Conservation (phyloP, 345 rosid genomes). For the Microthlaspi erraticum region DNA sequence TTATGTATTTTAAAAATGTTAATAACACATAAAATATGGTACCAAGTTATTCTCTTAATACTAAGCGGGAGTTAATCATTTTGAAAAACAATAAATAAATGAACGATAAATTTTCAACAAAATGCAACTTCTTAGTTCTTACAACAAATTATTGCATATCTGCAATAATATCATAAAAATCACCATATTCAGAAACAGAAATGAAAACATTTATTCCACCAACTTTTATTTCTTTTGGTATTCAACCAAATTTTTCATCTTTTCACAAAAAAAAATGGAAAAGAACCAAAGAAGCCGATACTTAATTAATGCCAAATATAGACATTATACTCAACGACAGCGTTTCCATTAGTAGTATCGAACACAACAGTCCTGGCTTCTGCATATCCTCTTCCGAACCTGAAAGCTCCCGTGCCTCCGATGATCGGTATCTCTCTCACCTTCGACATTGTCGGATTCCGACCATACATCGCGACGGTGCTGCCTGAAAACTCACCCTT, state of each 20-base stretch:
- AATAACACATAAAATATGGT: not conserved
- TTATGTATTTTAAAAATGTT: no score
- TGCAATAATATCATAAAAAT: conserved; percentile 2
- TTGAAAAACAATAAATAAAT: no score
- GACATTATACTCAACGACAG: conserved; percentile 34
- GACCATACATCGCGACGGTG: conserved; percentile 52
- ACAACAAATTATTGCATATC: not conserved
- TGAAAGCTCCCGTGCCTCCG: conserved; percentile 48
- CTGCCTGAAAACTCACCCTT: conserved; percentile 64
- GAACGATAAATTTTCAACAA: not conserved
- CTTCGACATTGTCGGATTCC: conserved; percentile 38
- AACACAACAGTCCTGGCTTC: conserved; percentile 34
- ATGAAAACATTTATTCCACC: not conserved
- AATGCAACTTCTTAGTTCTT: not conserved
- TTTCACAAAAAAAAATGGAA: not conserved
- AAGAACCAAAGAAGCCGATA: not conserved
- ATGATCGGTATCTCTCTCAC: conserved; percentile 40
- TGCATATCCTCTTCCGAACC: conserved; percentile 49
- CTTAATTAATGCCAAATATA: conserved; percentile 26
- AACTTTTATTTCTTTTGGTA: not conserved
- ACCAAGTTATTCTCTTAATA: not conserved
- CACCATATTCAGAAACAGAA: not conserved
- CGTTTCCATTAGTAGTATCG: conserved; percentile 6
- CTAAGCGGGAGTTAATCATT: no score
- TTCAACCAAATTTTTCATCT: not conserved